phyloP scores from a whole-genome alignment of 768 basidiomycete genomes.

The Lentinus brumalis region DNA sequence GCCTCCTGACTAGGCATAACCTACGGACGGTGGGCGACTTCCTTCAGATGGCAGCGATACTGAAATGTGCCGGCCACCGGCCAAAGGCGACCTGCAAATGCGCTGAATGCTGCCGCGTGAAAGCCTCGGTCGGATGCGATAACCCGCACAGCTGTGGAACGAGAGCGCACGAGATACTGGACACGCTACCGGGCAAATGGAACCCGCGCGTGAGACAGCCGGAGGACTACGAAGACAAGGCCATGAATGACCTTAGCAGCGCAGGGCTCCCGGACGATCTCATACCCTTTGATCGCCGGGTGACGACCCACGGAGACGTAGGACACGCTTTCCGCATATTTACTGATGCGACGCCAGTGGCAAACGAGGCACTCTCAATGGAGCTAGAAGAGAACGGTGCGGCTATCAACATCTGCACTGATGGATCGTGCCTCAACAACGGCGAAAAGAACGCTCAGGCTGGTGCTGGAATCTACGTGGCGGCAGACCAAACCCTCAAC shows the following conservation, averaged over 20 bases:
- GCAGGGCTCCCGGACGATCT: neutral
- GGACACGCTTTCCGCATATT: neutral
- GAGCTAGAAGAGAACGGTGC: neutral
- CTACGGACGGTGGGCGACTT: neutral
- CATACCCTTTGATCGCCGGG: neutral
- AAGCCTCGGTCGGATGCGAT: neutral
- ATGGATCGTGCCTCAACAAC: constrained; percentile 3
- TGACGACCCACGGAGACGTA: neutral
- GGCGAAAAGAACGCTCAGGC: neutral
- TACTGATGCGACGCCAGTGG: neutral
- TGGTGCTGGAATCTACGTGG: constrained; percentile 3
- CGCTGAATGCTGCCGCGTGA: neutral
- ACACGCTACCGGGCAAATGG: neutral
- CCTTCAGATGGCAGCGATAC: neutral
- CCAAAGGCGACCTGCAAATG: neutral
- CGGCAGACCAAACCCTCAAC: neutral
- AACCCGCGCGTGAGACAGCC: neutral
- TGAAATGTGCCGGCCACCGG: too few relatives aligned
- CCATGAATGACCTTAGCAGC: too few relatives aligned
- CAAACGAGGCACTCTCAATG: neutral
- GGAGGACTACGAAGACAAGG: constrained; percentile 6
- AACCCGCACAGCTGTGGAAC: neutral
- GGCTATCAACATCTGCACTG: neutral
- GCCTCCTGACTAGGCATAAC: neutral
- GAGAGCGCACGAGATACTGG: neutral